Evolutionary conservation across 148 eudicot species (phyloP).

Genomic region (Cornus suecica): DNA sequence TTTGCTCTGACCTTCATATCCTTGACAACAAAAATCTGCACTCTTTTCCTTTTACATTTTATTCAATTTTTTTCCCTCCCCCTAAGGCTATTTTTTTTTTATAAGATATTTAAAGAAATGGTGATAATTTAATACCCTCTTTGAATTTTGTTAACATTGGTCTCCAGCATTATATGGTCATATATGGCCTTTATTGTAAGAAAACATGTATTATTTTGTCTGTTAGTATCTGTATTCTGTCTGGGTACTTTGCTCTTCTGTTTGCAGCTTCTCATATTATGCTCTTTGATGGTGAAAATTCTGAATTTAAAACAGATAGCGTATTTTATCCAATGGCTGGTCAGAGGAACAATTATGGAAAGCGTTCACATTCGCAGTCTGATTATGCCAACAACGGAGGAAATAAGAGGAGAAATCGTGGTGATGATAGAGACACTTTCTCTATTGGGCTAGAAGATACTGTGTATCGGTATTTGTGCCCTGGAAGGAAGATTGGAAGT

Average conservation of each 20-base stretch:
- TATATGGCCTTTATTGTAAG: too few species aligned
- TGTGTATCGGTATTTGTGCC: slow-evolving; percentile 87
- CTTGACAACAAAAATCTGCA: too few species aligned
- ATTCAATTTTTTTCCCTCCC: too few species aligned
- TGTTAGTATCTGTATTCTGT: neutral
- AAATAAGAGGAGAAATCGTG: slow-evolving; percentile 66
- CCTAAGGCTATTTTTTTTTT: too few species aligned
- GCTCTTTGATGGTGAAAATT: neutral
- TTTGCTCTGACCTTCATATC: too few species aligned
- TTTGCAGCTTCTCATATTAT: slow-evolving; percentile 4
- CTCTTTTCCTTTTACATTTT: too few species aligned
- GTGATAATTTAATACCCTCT: too few species aligned
- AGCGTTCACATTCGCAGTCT: slow-evolving; percentile 62
- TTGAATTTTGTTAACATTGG: too few species aligned
- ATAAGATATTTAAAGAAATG: too few species aligned
- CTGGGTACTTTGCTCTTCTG: neutral
- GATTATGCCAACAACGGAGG: slow-evolving; percentile 68
- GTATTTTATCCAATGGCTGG: slow-evolving; percentile 57
- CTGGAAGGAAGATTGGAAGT: slow-evolving; percentile 86
- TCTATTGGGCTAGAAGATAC: slow-evolving; percentile 79
- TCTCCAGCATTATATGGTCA: too few species aligned
- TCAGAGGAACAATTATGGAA: slow-evolving; percentile 70
- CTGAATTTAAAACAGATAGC: slow-evolving; percentile 10
- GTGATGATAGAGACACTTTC: slow-evolving; percentile 56
- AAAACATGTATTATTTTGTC: too few species aligned